Evolutionary conservation across 1,284 basidiomycete genomes (phyloP).

Genomic region (Malassezia slooffiae): DNA sequence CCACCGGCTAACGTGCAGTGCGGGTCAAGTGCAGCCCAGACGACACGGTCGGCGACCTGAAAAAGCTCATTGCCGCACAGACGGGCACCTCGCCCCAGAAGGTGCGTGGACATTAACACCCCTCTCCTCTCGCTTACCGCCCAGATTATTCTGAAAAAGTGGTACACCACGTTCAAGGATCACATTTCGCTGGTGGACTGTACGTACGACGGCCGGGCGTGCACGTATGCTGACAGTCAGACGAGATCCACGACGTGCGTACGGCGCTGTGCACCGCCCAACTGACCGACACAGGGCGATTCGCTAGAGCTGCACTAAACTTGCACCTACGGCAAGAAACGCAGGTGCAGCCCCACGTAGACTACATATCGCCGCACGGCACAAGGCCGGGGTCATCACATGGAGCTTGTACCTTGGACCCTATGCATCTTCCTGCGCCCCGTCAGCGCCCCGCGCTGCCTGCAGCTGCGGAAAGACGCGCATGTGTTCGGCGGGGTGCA

Average conservation of each 20-base stretch:
- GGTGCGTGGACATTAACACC: conserved; percentile 23
- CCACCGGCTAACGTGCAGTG: conserved; percentile 24
- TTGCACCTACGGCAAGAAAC: too few species aligned
- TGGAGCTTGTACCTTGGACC: too few species aligned
- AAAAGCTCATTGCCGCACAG: conserved; percentile 91
- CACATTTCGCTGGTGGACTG: conserved; percentile 79
- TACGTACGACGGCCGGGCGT: conserved; percentile 5
- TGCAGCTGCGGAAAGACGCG: conserved; percentile 7
- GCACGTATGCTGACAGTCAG: background rate
- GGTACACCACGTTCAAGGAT: conserved; percentile 51
- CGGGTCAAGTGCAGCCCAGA: conserved; percentile 54
- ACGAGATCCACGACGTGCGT: conserved; percentile 15
- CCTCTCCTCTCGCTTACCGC: conserved; percentile 35
- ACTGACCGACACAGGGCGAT: conserved; percentile 4
- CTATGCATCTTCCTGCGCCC: too few species aligned
- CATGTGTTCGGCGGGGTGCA: conserved; percentile 12
- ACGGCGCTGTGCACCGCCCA: background rate
- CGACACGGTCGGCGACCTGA: conserved; percentile 91
- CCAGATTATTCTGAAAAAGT: conserved; percentile 97
- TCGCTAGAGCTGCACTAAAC: conserved; percentile 13
- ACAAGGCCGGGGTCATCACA: too few species aligned
- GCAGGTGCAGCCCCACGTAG: too few species aligned
- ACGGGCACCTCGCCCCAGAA: conserved; percentile 65
- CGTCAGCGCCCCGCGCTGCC: too few species aligned
- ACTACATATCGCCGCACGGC: too few species aligned